phyloP scores from a whole-genome alignment of 2,329 filamentous ascomycete species.

The Colletotrichum endophyticum region DNA sequence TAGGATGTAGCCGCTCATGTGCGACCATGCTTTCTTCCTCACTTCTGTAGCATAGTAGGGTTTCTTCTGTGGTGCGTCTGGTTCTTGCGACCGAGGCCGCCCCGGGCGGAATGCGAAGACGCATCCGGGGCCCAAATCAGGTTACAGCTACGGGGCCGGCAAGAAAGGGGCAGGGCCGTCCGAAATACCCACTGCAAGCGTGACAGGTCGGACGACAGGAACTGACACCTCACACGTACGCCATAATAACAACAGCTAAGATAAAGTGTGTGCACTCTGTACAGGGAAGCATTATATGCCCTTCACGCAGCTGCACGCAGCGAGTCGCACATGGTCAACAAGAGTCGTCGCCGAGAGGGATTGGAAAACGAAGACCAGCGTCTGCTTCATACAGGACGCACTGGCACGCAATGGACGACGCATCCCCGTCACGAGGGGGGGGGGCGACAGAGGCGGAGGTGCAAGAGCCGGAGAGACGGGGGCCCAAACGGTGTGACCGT shows the following conservation, averaged over 20 bases:
- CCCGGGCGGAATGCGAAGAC: conserved; percentile 7
- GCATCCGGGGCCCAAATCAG: conserved; percentile 8
- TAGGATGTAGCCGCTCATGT: background rate
- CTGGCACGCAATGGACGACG: background rate
- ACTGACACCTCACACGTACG: background rate
- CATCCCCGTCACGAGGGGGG: background rate
- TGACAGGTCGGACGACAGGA: conserved; percentile 9
- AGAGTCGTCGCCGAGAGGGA: background rate
- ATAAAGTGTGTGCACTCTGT: background rate
- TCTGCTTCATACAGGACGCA: background rate
- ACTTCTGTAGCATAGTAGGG: background rate
- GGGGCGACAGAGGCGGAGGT: background rate
- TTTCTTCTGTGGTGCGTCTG: background rate
- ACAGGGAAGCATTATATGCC: background rate
- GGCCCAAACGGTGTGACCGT: background rate
- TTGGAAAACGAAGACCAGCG: background rate
- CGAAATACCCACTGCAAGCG: conserved; percentile 7
- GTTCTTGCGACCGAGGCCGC: background rate
- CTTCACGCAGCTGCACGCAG: background rate
- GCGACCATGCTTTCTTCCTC: background rate
- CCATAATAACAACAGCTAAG: background rate
- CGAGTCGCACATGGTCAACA: background rate
- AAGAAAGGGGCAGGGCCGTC: background rate
- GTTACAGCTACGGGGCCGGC: conserved; percentile 11
- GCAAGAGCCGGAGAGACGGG: background rate